Base-by-base conservation (phyloP, 2,329 filamentous ascomycete species). In the Aspergillus ibericus region DNA sequence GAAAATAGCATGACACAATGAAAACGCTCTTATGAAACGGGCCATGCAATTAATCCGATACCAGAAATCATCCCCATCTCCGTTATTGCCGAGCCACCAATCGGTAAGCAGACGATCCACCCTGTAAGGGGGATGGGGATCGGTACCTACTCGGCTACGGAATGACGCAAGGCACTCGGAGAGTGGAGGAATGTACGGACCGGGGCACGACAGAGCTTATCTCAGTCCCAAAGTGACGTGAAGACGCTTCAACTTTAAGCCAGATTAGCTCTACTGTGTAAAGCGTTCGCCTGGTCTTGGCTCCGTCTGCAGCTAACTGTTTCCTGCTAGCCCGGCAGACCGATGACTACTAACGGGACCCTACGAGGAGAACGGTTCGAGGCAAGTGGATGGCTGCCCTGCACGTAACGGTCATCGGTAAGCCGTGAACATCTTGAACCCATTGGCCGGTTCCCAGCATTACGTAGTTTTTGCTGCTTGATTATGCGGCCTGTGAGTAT, bases 81-180 rank as follows among this genome's bases (percentile, higher is more conserved):
- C 40, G 6, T 16, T 16, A 25, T 42, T 44, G n/a, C 51, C 51
- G 36, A 53, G 20, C 51, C 38, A 15, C 51, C 51, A 53, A 53
- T 53, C 51, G 51, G 51, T 13, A 53, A 42, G 27, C 20, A 53
- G 51, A 44, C 38, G 51, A 32, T 53, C 51, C 51, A 53, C 51
- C 25, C 36, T 53, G 51, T 53, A 53, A 53, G 51, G 51, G 50
- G 20, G 29, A 16, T 16, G 48, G 49, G 34, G 18, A 48, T 34
- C 59, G 27, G 48, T 51, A 22, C 48, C 48, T 51, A 25, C 9
- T 18, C 38, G 59, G 51, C 25, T 55, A 52, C 56, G 55, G 50
- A 55, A 58, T 38, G 46, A 58, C 51, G 59, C 55, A 60, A 55
- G 59, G 44, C 27, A 56, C 46, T 29, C 22, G 36, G 20, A 42